Base-by-base conservation (phyloP, 805 yeast genomes). In the Hanseniaspora clermontiae region DNA sequence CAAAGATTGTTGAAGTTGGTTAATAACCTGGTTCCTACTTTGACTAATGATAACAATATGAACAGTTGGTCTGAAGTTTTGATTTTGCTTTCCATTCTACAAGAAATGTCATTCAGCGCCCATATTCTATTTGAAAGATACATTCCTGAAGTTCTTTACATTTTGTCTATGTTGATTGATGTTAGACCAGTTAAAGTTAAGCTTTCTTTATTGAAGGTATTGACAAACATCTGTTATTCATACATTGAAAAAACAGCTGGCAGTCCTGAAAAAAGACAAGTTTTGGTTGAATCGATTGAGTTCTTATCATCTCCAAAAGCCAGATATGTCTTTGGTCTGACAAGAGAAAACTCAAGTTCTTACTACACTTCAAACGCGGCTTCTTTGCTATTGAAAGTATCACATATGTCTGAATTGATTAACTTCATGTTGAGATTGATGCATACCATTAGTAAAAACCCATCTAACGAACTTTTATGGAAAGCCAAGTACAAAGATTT, bases 101-200 rank as follows among this genome's bases (percentile, higher is more conserved):
- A 84, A 1, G 78, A 81, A 8, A 64, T 87, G 38, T 81, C 87
- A 59, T 88, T 87, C 70, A 89, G 87, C 64, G 77, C 87, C 0
- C 73, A 78, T 39, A 67, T 76, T 14, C 75, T 79, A 61, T 80
- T 84, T 8, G 81, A 82, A 58, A 71, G 78, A 68, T 84, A 76
- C 64, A 68, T 87, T 60, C 83, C 90, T 12, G 95, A 88, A 63
- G 75, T 86, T 1, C 74, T 85, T 57, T 81, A 80, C 62, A 73
- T 87, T 59, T 77, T 84, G 34, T 77, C 91, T 0, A 72, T 85
- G 20, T 77, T 77, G 48, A 67, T 77, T 31, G 78, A 77, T 63
- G 70, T 73, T 32, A 80, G 80, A 3, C 77, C 79, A 11, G 62
- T 69, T 20, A 72, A 82, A 37, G 74, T 87, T 59, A 80, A 95